These are phyloP conservation scores for Glycine tomentella DNA, from an alignment of 306 rosid genomes.

Conservation along the genomic window DNA sequence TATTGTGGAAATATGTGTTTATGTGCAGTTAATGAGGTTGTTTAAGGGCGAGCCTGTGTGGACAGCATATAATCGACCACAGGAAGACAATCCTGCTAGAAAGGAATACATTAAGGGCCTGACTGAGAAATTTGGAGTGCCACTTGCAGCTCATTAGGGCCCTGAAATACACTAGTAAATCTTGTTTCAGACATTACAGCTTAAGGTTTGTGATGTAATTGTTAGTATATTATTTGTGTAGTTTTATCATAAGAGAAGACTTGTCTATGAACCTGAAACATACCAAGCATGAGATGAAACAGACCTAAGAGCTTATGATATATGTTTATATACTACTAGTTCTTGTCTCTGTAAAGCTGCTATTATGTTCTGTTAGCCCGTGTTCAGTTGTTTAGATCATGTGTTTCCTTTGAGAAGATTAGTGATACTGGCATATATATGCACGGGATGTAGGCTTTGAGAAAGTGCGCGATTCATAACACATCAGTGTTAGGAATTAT, in stretches of 20 bases:
- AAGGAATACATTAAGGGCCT: slow-evolving; percentile 71
- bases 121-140: slow-evolving; percentile 58
- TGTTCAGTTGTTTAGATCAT: slow-evolving; percentile 18
- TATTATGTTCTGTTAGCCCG: neutral
- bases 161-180: slow-evolving; percentile 9
- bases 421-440: neutral
- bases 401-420: neutral
- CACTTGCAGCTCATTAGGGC: slow-evolving; percentile 69
- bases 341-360: slow-evolving; percentile 1
- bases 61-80: slow-evolving; percentile 89
- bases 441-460: no score
- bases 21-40: slow-evolving; percentile 81
- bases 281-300: no score
- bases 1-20: slow-evolving; percentile 57
- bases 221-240: neutral
- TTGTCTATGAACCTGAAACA: slow-evolving; percentile 26
- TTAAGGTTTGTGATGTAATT: slow-evolving; percentile 20
- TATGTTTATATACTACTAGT: neutral
- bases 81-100: slow-evolving; percentile 87
- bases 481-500: no score
- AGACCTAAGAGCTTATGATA: slow-evolving; percentile 7
- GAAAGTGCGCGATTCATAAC: no score
- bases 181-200: slow-evolving; percentile 30
- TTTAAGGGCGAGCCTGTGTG: slow-evolving; percentile 90
- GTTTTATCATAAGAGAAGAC: slow-evolving; percentile 41